Percentiles rank a stretch among this genome's conserved stretches.
Conservation (phyloP, 768 basidiomycete genomes). For the Phlebiopsis gigantea region DNA sequence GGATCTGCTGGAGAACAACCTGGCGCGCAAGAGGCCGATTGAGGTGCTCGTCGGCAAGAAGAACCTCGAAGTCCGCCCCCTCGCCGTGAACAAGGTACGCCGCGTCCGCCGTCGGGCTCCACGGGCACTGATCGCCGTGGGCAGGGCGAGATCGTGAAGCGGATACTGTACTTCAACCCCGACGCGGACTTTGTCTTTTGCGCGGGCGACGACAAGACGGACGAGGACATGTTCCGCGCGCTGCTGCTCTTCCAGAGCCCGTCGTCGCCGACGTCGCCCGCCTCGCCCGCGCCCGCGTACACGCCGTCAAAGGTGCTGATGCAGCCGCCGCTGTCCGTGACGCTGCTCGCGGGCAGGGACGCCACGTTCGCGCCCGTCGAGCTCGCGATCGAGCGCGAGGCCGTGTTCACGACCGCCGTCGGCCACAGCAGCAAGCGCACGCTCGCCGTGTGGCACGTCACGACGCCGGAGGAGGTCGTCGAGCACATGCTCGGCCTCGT, state of each 20-base stretch:
- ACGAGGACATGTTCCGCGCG: constrained; percentile 99
- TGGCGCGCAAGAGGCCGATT: constrained; percentile 90
- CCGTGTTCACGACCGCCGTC: constrained; percentile 90
- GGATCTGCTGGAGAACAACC: constrained; percentile 90
- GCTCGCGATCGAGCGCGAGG: constrained; percentile 59
- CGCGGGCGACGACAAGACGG: constrained; percentile 98
- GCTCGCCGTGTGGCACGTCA: constrained; percentile 89
- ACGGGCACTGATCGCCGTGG: too few relatives aligned
- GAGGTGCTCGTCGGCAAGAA: constrained; percentile 98
- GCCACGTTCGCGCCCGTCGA: constrained; percentile 43
- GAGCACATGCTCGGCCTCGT: constrained; percentile 70
- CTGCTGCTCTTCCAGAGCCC: constrained; percentile 52
- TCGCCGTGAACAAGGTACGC: constrained; percentile 90
- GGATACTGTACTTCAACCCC: constrained; percentile 87
- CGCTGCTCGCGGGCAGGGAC: constrained; percentile 27
- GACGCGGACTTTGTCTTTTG: constrained; percentile 90
- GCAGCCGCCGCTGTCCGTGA: constrained; percentile 52
- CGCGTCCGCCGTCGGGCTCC: neutral
- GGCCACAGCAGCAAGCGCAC: constrained; percentile 88
- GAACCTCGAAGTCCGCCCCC: constrained; percentile 94
- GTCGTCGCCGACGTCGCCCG: neutral
- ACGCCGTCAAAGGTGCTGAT: constrained; percentile 27
- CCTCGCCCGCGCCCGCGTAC: neutral
- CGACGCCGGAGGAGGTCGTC: constrained; percentile 81
- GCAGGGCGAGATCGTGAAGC: constrained; percentile 97